phyloP scores from a whole-genome alignment of 768 basidiomycete genomes.

The Leucocoprinus birnbaumii region DNA sequence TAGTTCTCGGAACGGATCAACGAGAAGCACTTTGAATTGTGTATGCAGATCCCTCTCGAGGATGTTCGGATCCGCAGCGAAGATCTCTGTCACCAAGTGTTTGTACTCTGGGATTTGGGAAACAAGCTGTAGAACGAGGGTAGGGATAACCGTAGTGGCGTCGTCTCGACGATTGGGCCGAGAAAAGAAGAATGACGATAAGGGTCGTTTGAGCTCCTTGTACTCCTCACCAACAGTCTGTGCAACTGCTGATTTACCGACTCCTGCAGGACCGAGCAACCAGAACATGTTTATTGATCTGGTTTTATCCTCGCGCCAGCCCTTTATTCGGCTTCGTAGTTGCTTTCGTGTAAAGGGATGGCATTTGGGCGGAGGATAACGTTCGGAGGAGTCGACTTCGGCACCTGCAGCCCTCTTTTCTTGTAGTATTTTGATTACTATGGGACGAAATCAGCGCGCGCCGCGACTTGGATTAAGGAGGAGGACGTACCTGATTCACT shows the following conservation, averaged over 20 bases:
- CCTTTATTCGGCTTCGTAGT: background rate
- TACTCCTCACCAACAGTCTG: conserved; percentile 3
- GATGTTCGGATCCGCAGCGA: background rate
- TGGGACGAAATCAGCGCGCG: too few relatives aligned
- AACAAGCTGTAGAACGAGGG: conserved; percentile 1
- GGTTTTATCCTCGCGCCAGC: background rate
- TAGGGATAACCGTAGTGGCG: background rate
- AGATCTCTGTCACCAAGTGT: background rate
- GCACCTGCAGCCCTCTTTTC: background rate
- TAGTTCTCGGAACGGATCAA: background rate
- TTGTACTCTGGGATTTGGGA: background rate
- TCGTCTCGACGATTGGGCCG: background rate
- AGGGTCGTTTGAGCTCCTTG: background rate
- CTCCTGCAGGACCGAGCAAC: conserved; percentile 8
- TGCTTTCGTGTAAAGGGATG: background rate
- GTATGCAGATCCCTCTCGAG: background rate
- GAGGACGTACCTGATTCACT: too few relatives aligned
- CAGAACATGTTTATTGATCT: conserved; percentile 4
- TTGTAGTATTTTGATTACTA: too few relatives aligned
- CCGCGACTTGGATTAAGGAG: too few relatives aligned
- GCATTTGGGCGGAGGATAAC: background rate
- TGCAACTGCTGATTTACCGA: conserved; percentile 8
- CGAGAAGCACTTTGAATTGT: background rate
- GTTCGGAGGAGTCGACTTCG: background rate
- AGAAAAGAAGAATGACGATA: conserved; percentile 9